Conservation (phyloP, 1,284 basidiomycete genomes). For the Crucibulum parvulum region DNA sequence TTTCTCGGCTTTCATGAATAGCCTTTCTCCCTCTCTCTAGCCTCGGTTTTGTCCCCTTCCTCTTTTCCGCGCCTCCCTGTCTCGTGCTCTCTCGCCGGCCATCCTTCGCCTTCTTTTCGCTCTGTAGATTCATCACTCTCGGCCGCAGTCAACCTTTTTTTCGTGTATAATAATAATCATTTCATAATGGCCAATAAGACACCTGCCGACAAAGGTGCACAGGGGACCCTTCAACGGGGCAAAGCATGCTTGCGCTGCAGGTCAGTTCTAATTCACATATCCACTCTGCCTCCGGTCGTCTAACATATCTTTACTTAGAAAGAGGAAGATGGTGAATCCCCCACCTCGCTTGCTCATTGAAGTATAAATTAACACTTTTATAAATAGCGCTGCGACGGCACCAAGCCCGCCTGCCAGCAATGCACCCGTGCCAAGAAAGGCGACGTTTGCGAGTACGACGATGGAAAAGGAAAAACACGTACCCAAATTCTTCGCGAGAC, state of each 20-base stretch:
- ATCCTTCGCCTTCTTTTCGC: slow-evolving; percentile 21
- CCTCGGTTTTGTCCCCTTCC: slow-evolving; percentile 16
- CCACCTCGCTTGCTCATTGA: slow-evolving; percentile 6
- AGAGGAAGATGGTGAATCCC: slow-evolving; percentile 74
- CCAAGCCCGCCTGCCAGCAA: slow-evolving; percentile 66
- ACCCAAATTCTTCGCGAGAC: slow-evolving; percentile 67
- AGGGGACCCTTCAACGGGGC: slow-evolving; percentile 56
- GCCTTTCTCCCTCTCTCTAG: slow-evolving; percentile 22
- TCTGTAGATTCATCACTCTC: slow-evolving; percentile 6
- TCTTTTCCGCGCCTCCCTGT: slow-evolving; percentile 30
- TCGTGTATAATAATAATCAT: slow-evolving; percentile 37
- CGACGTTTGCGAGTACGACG: slow-evolving; percentile 66
- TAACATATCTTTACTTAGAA: slow-evolving; percentile 46
- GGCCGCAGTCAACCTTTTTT: slow-evolving; percentile 12
- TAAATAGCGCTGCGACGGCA: slow-evolving; percentile 63
- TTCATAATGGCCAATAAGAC: slow-evolving; percentile 56
- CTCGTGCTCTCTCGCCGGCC: slow-evolving; percentile 10
- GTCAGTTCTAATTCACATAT: slow-evolving; percentile 35
- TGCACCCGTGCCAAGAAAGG: slow-evolving; percentile 65
- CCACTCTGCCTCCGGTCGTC: slow-evolving; percentile 7
- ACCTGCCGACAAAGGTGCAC: slow-evolving; percentile 35
- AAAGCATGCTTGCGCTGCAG: slow-evolving; percentile 76
- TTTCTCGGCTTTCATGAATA: slow-evolving; percentile 20
- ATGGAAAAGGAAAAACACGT: slow-evolving; percentile 70
- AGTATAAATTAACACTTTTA: slow-evolving; percentile 13